These are phyloP conservation scores for Thalassia testudinum DNA, from an alignment of 116 monocot genomes.

Conservation along the genomic window DNA sequence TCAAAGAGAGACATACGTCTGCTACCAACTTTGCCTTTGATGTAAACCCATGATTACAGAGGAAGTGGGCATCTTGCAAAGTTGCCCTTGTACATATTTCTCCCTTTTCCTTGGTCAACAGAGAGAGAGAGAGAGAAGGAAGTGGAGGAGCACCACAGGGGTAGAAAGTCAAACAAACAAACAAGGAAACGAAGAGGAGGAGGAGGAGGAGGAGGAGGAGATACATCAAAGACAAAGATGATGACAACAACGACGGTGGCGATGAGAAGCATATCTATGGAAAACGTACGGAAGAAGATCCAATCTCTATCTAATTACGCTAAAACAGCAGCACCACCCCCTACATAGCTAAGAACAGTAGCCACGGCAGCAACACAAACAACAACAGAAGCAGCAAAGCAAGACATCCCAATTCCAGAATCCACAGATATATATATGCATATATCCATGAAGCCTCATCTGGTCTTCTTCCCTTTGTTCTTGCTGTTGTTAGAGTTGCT, in stretches of 20 bases:
- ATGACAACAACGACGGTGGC: background rate
- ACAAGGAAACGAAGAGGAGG: background rate
- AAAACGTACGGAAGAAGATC: background rate
- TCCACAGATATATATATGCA: background rate
- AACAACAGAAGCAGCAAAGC: background rate
- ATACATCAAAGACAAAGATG: background rate
- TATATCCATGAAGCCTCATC: conserved; percentile 5
- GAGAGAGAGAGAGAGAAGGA: background rate
- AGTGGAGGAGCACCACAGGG: background rate
- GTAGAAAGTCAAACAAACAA: background rate
- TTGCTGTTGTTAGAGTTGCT: conserved; percentile 7
- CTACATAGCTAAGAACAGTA: background rate
- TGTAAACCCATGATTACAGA: too few species aligned
- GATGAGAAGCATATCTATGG: background rate
- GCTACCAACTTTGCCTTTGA: too few species aligned
- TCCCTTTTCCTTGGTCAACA: background rate
- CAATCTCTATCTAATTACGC: background rate
- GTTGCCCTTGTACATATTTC: background rate
- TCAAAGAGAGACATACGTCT: too few species aligned
- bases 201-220: background rate
- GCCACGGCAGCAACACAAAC: background rate
- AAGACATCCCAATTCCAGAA: background rate
- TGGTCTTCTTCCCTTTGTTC: conserved; percentile 6
- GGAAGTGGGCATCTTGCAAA: too few species aligned
- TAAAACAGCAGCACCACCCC: background rate